Base-by-base conservation (phyloP, 2,329 filamentous ascomycete species). In the Hyphodiscus sp. region DNA sequence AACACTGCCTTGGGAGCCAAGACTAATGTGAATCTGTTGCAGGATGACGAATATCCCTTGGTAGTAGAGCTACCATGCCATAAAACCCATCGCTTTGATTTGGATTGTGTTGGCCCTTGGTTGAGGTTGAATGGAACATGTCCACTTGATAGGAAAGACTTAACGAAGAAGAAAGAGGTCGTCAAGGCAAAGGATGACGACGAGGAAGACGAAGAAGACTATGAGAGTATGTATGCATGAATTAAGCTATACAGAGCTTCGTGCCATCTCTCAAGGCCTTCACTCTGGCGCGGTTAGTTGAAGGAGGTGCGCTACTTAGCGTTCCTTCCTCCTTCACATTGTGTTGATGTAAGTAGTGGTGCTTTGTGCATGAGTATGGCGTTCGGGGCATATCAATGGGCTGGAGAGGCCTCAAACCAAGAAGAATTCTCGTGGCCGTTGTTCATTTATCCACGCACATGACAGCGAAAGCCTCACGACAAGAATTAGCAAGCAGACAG, bases 101-200 rank as follows among this genome's bases (percentile, higher is more conserved):
- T 86, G n/a, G 83, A 86, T 70, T 86, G 83, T 62, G 81, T 86
- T 1, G 79, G 76, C 2, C 82, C 83, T 7, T 86, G 83, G 83
- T 66, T 86, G 65, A 71, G 76, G 66, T 76, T 79, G 62, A 83
- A 85, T 68, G 82, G 82, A 41, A 83, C 75, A 30, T 86, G 82
- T 65, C 82, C 82, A 41, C 73, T 85, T 71, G 85, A 82, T 67
- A 71, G 83, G 55, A 75, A 78, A 65, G 80, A 83, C 63, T 69
- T 86, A 69, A 75, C 73, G 30, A 76, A 78, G 73, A 81, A 80
- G 73, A 75, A 71, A 68, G 70, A 71, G 67, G 71, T 74, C 54
- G 65, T 68, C n/a, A 70, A 71, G 18, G 67, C 71, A 13, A 71
- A 56, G 45, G 48, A 60, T 20, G 56, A 52, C 41, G 72, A 58